A percentile compares a stretch with the other conserved stretches of the same genome.
Conservation (phyloP, 306 rosid genomes). For the Cucurbita moschata region DNA sequence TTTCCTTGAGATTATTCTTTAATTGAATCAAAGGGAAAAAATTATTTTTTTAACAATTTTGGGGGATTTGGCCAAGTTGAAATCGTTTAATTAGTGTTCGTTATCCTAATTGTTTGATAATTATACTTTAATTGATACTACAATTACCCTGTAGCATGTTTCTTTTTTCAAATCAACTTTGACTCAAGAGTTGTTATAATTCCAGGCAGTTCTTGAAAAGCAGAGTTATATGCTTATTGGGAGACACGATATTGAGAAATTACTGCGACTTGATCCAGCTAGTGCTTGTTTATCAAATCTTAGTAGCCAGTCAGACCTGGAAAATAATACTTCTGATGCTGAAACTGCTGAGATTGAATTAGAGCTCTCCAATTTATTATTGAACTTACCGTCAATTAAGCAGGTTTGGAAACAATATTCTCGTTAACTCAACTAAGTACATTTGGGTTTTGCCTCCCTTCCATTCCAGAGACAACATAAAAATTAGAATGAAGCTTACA, state of each 20-base stretch:
- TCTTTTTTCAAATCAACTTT: background rate
- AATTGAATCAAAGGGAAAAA: no score
- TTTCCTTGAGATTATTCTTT: no score
- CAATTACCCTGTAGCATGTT: background rate
- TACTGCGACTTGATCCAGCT: conserved; percentile 79
- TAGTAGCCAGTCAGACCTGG: conserved; percentile 32
- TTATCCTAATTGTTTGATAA: no score
- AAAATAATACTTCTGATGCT: conserved; percentile 42
- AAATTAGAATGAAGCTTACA: background rate
- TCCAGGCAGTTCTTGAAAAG: conserved; percentile 97
- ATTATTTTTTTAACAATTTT: no score
- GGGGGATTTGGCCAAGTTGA: no score
- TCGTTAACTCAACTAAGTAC: background rate
- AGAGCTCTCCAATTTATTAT: conserved; percentile 55
- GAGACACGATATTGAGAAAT: conserved; percentile 85
- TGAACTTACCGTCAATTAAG: conserved; percentile 75
- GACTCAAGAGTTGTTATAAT: background rate
- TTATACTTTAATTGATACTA: no score
- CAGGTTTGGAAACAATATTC: conserved; percentile 44
- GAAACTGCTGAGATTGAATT: conserved; percentile 69
- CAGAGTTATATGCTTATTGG: conserved; percentile 99
- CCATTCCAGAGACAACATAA: background rate
- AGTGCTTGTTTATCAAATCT: conserved; percentile 59
- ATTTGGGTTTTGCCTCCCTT: background rate
- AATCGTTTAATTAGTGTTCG: no score